These are phyloP conservation scores for Clonostachys chloroleuca DNA, from an alignment of 2,329 filamentous ascomycete genomes.

Conservation along the genomic window DNA sequence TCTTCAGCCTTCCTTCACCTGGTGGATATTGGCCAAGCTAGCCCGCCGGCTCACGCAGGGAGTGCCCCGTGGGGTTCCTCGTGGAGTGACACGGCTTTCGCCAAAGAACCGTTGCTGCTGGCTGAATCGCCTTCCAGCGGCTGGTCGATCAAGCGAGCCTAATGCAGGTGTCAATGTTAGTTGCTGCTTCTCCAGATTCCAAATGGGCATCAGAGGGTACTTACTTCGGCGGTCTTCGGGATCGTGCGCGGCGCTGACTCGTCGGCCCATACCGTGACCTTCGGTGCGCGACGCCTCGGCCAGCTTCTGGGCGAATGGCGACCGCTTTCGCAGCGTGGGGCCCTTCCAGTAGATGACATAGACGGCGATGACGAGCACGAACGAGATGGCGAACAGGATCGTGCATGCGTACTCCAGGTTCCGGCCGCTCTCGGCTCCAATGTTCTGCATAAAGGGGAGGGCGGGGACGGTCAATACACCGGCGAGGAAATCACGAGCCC, in stretches of 20 bases:
- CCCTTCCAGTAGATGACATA: constrained; percentile 66
- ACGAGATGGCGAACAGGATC: constrained; percentile 58
- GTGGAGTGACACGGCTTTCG: constrained; percentile 31
- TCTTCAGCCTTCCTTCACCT: no score
- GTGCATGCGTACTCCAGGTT: constrained; percentile 57
- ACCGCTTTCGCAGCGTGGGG: constrained; percentile 52
- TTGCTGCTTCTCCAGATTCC: neutral
- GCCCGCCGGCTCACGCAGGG: constrained; percentile 26
- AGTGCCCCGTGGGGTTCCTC: constrained; percentile 27
- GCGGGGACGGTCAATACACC: constrained; percentile 67
- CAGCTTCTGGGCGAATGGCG: constrained; percentile 61
- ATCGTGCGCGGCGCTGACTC: constrained; percentile 16
- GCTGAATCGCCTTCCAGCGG: constrained; percentile 21
- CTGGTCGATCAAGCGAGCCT: constrained; percentile 16
- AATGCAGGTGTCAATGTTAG: neutral
- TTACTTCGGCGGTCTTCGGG: constrained; percentile 16
- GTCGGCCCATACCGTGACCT: constrained; percentile 13
- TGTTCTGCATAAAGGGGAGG: constrained; percentile 58
- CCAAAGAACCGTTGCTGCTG: constrained; percentile 35
- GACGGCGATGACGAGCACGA: constrained; percentile 57
- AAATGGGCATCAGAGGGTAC: constrained; percentile 1
- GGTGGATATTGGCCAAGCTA: constrained; percentile 10
- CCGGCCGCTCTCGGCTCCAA: constrained; percentile 37
- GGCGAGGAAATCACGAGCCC: constrained; percentile 68
- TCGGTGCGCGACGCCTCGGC: constrained; percentile 32